Conservation (phyloP, 371 early-diverging fungal species). For the Syncephalastrum sp. region DNA sequence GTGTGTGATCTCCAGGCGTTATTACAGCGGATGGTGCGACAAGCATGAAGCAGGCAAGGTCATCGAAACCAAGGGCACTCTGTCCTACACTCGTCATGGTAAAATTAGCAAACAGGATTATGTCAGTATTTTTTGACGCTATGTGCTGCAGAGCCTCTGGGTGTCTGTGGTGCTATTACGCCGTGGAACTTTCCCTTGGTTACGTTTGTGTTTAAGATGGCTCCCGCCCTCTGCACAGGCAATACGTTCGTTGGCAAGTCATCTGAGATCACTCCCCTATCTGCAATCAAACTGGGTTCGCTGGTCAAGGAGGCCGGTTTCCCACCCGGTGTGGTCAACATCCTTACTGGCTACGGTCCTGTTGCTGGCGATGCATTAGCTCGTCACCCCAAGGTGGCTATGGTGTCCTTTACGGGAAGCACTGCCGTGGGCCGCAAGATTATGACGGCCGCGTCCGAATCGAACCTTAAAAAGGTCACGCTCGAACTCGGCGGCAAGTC, state of each 20-base stretch:
- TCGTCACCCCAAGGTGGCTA: slow-evolving; percentile 43
- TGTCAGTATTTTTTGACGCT: slow-evolving; percentile 45
- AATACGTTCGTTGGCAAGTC: slow-evolving; percentile 82
- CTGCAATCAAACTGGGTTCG: slow-evolving; percentile 44
- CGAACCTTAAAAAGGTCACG: slow-evolving; percentile 75
- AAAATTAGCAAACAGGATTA: slow-evolving; percentile 46
- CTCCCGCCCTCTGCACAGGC: slow-evolving; percentile 89
- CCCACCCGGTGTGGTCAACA: slow-evolving; percentile 73
- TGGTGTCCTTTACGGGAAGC: slow-evolving; percentile 68
- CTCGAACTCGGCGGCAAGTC: slow-evolving; percentile 87
- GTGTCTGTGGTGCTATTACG: slow-evolving; percentile 79
- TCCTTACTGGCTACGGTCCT: slow-evolving; percentile 53
- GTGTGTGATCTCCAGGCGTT: slow-evolving; percentile 67
- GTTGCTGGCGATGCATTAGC: slow-evolving; percentile 35
- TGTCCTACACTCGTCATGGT: slow-evolving; percentile 63
- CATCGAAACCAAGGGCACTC: slow-evolving; percentile 41
- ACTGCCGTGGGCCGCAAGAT: slow-evolving; percentile 55
- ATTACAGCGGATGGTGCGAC: slow-evolving; percentile 82
- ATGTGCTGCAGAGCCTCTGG: slow-evolving; percentile 61
- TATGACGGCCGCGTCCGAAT: slow-evolving; percentile 56
- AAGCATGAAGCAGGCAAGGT: slow-evolving; percentile 61
- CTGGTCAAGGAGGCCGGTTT: slow-evolving; percentile 50
- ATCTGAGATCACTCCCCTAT: slow-evolving; percentile 69
- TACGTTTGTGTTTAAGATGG: slow-evolving; percentile 81
- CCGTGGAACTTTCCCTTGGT: slow-evolving; percentile 86